Evolutionary conservation across 2,329 filamentous ascomycete species (phyloP), one percentile per base, ranked within the genome.

Genomic region (Phyllosticta capitalensis): DNA sequence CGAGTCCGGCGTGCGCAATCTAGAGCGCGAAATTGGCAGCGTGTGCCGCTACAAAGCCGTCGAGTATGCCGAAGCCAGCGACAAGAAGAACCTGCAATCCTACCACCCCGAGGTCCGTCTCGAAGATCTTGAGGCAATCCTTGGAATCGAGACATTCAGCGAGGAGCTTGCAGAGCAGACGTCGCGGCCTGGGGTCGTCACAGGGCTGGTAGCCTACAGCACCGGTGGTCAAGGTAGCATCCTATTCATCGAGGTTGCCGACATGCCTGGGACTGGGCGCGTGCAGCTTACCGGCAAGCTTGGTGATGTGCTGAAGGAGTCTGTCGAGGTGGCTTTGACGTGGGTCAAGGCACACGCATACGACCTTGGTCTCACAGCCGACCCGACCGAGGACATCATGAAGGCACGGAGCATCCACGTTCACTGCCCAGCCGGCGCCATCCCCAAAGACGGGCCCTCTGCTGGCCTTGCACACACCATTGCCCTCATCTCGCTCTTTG

Each of bases 341-440:
- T 99, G 94, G 94, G 94, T 99, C 56, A 96, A 96, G 74, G 89
- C 90, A 3, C 92, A 99, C 72, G 92, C 92, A 2, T 96, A 88
- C 68, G 90, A 95, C 69, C 81, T 99, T 12, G 91, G 91, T 9
- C 79, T 99, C 49, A 91, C 90, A 3, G 80, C 86, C 60, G 86
- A 91, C 63, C 87, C 88, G 9, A 84, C 84, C 58, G 88, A 92
- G 65, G 92, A 99, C 71, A 92, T 99, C 69, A 96, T 97, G 91
- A 92, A 94, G 78, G 87, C 88, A 67, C 86, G 94, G 63, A 91
- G 87, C 73, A 87, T 99, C 62, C 94, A 99, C 70, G 92, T 99
- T 9, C 94, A 99, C 74, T 99, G 94, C 68, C 94, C 94, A 0
- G 90, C 88, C 0, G 94, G 94, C 21, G 90, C 94, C 0, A 94